These are phyloP conservation scores for Knoxia roxburghii DNA, from an alignment of 257 asterid species.

Conservation along the genomic window DNA sequence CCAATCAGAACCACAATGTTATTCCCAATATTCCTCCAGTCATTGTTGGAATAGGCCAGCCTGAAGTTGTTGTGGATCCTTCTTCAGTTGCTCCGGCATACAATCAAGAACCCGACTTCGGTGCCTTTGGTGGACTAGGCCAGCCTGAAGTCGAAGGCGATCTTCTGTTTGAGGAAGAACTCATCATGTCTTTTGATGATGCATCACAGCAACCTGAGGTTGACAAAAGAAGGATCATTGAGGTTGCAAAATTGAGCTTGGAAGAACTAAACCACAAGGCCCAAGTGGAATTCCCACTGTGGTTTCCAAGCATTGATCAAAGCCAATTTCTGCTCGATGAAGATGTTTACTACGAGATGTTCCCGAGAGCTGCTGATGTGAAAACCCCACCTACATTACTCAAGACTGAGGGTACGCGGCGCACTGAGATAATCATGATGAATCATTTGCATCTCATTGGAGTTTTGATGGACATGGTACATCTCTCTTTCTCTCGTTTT, in stretches of 20 bases:
- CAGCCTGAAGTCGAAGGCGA: neutral
- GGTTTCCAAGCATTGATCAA: constrained; percentile 30
- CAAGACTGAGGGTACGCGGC: constrained; percentile 33
- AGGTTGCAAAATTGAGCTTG: constrained; percentile 31
- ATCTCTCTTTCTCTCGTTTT: too few species aligned
- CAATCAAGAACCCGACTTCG: neutral
- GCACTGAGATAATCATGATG: constrained; percentile 13
- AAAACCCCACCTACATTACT: constrained; percentile 16
- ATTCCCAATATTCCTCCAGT: neutral
- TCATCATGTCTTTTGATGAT: neutral
- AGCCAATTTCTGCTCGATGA: constrained; percentile 13
- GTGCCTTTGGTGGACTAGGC: neutral
- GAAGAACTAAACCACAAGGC: constrained; percentile 37
- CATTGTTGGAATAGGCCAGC: neutral
- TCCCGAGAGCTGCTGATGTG: constrained; percentile 16
- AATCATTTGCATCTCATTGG: constrained; percentile 22
- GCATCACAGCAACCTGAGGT: constrained; percentile 2
- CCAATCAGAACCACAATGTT: neutral
- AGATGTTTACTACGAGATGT: constrained; percentile 33
- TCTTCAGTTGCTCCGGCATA: too few species aligned
- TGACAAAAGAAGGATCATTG: constrained; percentile 17
- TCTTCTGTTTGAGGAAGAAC: neutral
- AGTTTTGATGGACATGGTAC: constrained; percentile 47
- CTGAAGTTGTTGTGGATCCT: neutral
- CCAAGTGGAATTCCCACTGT: constrained; percentile 36